phyloP scores from a whole-genome alignment of 192 early-diverging fungal species.

The Podila horticola region DNA sequence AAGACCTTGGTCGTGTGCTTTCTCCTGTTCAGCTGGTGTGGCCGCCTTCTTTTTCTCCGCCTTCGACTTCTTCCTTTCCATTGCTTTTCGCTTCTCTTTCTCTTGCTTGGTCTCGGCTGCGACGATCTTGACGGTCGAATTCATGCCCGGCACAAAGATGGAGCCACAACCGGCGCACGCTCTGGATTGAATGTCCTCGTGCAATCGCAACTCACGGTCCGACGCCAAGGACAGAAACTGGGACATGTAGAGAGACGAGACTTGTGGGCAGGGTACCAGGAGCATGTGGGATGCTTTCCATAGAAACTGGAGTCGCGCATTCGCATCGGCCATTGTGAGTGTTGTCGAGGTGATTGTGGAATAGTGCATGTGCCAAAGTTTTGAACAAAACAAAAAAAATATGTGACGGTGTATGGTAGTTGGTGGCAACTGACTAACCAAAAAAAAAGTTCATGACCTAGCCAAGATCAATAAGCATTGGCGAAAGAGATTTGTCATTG shows the following conservation, averaged over 20 bases:
- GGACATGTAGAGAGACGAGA: constrained; percentile 58
- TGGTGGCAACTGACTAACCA: too few relatives aligned
- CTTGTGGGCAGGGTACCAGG: constrained; percentile 39
- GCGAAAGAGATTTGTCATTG: too few relatives aligned
- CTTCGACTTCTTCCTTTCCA: constrained; percentile 22
- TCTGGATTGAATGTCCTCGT: constrained; percentile 51
- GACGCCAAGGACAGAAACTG: constrained; percentile 50
- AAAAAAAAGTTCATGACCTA: too few relatives aligned
- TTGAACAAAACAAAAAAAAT: too few relatives aligned
- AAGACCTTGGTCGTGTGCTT: not conserved
- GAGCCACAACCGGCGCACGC: constrained; percentile 56
- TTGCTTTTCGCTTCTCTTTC: constrained; percentile 20
- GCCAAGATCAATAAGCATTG: too few relatives aligned
- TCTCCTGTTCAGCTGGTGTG: not conserved
- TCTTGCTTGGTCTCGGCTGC: constrained; percentile 23
- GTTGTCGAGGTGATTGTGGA: not conserved
- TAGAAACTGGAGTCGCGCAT: constrained; percentile 55
- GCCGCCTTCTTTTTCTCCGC: constrained; percentile 5
- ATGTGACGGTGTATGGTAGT: too few relatives aligned
- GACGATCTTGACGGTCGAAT: constrained; percentile 43
- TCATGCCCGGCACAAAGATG: constrained; percentile 58
- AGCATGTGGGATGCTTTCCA: constrained; percentile 57
- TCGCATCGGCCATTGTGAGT: not conserved
- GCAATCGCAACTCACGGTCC: constrained; percentile 47
- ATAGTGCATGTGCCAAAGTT: too few relatives aligned